Base-by-base conservation (phyloP, 2,329 filamentous ascomycete species). In the Geosmithia morbida region DNA sequence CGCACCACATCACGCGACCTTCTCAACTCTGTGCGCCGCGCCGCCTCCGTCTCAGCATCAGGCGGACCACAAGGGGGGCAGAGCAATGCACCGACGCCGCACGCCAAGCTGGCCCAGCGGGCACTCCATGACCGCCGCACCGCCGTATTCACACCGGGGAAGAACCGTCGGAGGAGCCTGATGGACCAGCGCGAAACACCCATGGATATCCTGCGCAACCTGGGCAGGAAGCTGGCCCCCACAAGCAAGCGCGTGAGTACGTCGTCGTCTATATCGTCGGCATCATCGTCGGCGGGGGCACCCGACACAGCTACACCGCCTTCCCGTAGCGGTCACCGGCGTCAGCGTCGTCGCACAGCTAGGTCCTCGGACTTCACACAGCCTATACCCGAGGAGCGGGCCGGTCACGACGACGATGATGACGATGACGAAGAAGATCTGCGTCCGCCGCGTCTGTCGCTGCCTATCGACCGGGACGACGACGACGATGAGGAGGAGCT, bases 101-200 rank as follows among this genome's bases (percentile, higher is more conserved):
- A 83, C 57, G 77, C 73, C 44, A 73, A 72, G 53, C 78, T 77
- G 11, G 79, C 79, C 42, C 71, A 71, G 44, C 68, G 74, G 43
- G 71, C 77, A 30, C 67, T 81, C 46, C 71, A 80, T 53, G 69
- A 73, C 51, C 74, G 78, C 5, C 72, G 79, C 41, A 71, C 73
- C 2, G 75, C 75, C 44, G 65, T 78, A 44, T 70, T 79, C 51
- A 83, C 79, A 0, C 79, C 79, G 0, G 77, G 75, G 17, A 72
- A 72, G 51, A 70, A 71, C 47, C 70, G 74, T 18, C 68, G 79
- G n/a, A 71, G 70, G 53, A 81, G 77, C 56, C 56, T 74, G 46
- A 70, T 72, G 53, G 70, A 72, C 50, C 69, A 74, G 54, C 65
- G 75, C 50, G 74, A 79, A 57, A 75, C 74, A 5, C 73, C 76